Base-by-base conservation (phyloP, 2,329 filamentous ascomycete genomes). In the Orbilia quercus region DNA sequence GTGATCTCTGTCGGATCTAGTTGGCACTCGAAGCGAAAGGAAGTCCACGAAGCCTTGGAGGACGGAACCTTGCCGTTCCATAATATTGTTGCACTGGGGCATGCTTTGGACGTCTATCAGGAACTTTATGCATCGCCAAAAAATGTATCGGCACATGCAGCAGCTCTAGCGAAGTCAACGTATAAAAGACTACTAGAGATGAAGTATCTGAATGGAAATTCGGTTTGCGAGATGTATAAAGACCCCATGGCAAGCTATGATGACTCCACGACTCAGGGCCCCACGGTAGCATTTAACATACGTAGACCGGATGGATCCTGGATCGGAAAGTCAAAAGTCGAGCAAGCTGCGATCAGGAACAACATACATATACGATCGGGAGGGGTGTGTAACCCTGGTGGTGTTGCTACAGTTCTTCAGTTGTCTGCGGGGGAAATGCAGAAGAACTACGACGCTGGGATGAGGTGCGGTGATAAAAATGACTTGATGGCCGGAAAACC, bases 41-140 rank as follows among this genome's bases (percentile, higher is more conserved):
- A 81, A 4, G 14, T 72, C 6, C 86, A 89, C 76, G 86, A 88
- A 44, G 82, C 83, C 1, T 82, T 90, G 6, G 89, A 91, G 77
- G 89, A 91, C 76, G 88, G 88, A 0, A 90, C 88, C 0, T 80
- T 88, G 7, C 86, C 88, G 1, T 89, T 89, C 76, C 88, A 89
- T 77, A 87, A 81, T 70, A 89, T 90, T 70, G 81, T 89, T 59
- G 88, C 88, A 0, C 81, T 89, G 18, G 85, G 84, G 1, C 83
- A 86, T 67, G 87, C 87, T 1, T 85, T 89, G 28, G 82, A 84
- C 36, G 83, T 84, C 0, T 86, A 90, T 78, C 77, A 80, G 34
- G 80, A 82, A 28, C 79, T 90, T 1, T 90, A 85, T 77, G 84
- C 84, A 0, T 84, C 83, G 2, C 65, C 59, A 2, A 65, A 57